Evolutionary conservation across 768 basidiomycete genomes (phyloP).

Genomic region (Phlebiopsis gigantea): DNA sequence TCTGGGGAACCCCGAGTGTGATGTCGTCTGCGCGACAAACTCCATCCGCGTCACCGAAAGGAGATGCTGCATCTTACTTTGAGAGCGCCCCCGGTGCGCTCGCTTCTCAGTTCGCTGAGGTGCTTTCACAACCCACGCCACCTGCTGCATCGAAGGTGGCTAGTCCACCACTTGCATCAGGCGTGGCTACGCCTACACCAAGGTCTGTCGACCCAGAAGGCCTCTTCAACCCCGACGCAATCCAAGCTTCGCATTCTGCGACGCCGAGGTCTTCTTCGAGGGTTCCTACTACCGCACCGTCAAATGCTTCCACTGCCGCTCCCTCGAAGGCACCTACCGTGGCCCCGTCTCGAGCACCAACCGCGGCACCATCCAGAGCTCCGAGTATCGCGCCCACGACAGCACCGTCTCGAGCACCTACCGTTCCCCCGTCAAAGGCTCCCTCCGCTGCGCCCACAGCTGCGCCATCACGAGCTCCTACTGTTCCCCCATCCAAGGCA

Average conservation of each 20-base stretch:
- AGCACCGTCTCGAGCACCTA: constrained; percentile 2
- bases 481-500: neutral
- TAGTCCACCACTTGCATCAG: constrained; percentile 3
- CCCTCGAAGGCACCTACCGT: neutral
- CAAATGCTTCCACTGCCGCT: neutral
- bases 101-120: neutral
- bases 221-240: neutral
- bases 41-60: constrained; percentile 4
- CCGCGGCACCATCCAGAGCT: constrained; percentile 1
- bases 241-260: neutral
- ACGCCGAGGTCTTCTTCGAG: constrained; percentile 10
- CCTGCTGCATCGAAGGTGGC: neutral
- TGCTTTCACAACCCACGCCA: neutral
- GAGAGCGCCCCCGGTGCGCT: constrained; percentile 1
- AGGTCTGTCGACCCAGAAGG: neutral
- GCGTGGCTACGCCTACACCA: constrained; percentile 2
- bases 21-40: constrained; percentile 8
- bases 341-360: constrained; percentile 4
- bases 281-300: neutral
- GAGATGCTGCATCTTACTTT: constrained; percentile 11
- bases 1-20: constrained; percentile 37
- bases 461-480: neutral
- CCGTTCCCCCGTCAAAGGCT: neutral
- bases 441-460: neutral
- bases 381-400: neutral